Base-by-base conservation (phyloP, 257 asterid species). In the Fraxinus excelsior region DNA sequence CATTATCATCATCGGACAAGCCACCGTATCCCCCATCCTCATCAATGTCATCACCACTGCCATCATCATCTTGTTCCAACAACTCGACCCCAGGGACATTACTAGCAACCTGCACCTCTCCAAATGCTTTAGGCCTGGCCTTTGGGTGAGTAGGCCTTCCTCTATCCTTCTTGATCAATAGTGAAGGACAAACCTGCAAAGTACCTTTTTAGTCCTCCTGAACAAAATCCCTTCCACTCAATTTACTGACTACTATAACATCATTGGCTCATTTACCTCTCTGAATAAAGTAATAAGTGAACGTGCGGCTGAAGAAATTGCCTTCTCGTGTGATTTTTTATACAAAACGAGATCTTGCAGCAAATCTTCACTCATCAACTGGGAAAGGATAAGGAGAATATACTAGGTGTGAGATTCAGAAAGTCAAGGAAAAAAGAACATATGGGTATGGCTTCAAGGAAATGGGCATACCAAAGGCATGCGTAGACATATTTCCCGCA, bases 291-390 rank as follows among this genome's bases (percentile, higher is more conserved):
- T 80, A 62, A 93, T 84, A 81, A 96, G 97, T 31, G 98, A 83
- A 40, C 98, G 97, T 58, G 97, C 96, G 62, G 99, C 85, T 69
- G 99, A 84, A 23, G 97, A 89, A 83, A 96, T 96, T 35, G 97
- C 81, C 88, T 96, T 93, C 90, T 96, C 98, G n/a, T 93, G 65
- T 3, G 94, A 90, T 74, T 96, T 93, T 78, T 85, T 88, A 76
- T 96, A 96, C 65, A 93, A 74, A 74, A 93, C 97, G 77, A 93
- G 98, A 82, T 96, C 99, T 93, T 93, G 99, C 68, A 96, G 93
- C 88, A 96, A 79, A 73, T 96, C 98, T 85, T 93, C 99, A n/a
- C 96, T 93, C 99, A 93, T 96, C 87, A 96, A 86, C 99, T 96
- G 87, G 58, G 75, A 72, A 70, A 65, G 67, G 79, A 32, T 56